Evolutionary conservation across 345 rosid species (phyloP), one percentile per base, ranked within the genome.

Genomic region (Rhizophora apiculata): DNA sequence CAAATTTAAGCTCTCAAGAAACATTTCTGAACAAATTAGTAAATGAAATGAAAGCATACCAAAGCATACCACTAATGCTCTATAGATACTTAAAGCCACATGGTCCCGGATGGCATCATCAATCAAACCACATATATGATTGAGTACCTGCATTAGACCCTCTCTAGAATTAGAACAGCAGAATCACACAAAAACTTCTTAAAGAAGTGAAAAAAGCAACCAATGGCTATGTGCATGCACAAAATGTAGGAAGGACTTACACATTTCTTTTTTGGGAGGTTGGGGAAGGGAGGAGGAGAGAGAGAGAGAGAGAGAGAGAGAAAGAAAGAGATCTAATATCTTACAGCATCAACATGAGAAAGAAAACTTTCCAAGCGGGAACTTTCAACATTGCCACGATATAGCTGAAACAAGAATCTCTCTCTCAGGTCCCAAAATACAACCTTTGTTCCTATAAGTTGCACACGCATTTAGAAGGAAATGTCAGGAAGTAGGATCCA

Each of bases 381-480:
- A 72, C 67, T 82, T 82, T 83, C 96, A 52, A 95, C 97, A 39
- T 72, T 79, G 69, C 85, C 92, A 37, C 84, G 85, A 76, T 95
- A 95, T 76, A 91, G 68, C 67, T 80, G 83, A 52, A 81, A 80
- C 74, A 95, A 83, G 80, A 91, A 85, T 69, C 67, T 77, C 71
- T 89, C 93, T 81, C 89, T 86, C 67, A 95, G 85, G 80, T 95
- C 99, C 97, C 97, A 91, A 76, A 89, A 91, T 54, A 89, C 85
- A 59, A 84, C 83, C 78, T 89, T 87, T 64, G 89, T 83, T 67
- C 99, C 99, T 94, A 77, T 22, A 65, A 71, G 68, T 76, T 64
- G 72, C 63, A 77, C 58, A 56, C n/a, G 30, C 48, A 61, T 46
- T 61, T 30, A 16, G 20, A 67, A 52, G 26, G 48, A 32, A 20